These are phyloP conservation scores for Colletotrichum scovillei DNA, from an alignment of 2,329 filamentous ascomycete genomes.

Conservation along the genomic window DNA sequence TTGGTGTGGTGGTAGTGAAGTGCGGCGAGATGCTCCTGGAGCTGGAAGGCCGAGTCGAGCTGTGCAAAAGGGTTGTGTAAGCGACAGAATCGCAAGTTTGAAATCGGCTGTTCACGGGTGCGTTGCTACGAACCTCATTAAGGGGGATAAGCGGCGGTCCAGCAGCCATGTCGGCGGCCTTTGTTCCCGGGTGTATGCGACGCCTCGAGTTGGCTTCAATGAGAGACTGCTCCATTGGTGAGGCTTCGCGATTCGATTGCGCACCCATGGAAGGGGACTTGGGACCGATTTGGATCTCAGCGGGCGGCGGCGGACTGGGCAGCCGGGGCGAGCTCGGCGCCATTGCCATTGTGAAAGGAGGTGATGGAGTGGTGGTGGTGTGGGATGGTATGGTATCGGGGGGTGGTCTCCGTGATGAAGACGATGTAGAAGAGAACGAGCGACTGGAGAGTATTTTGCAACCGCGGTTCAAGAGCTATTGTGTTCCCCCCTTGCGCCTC, in stretches of 20 bases:
- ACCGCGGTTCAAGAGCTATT: background rate
- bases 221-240: conserved; percentile 71
- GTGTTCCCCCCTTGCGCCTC: background rate
- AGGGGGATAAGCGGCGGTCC: conserved; percentile 90
- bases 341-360: conserved; percentile 60
- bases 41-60: conserved; percentile 97
- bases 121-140: conserved; percentile 72
- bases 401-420: background rate
- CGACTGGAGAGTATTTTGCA: background rate
- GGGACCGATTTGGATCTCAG: conserved; percentile 90
- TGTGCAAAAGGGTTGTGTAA: conserved; percentile 49
- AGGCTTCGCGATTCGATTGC: conserved; percentile 65
- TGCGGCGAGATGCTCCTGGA: conserved; percentile 96
- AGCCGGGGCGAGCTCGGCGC: conserved; percentile 88
- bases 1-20: conserved; percentile 85
- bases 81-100: conserved; percentile 17
- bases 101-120: background rate
- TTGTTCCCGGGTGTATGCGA: conserved; percentile 92
- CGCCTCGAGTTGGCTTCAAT: conserved; percentile 81
- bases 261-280: conserved; percentile 76
- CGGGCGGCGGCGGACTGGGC: conserved; percentile 92
- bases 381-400: background rate
- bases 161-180: conserved; percentile 90
- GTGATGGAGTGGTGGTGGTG: background rate
- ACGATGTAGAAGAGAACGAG: background rate